Conservation (phyloP, 2,329 filamentous ascomycete species). For the Diaporthe eres region DNA sequence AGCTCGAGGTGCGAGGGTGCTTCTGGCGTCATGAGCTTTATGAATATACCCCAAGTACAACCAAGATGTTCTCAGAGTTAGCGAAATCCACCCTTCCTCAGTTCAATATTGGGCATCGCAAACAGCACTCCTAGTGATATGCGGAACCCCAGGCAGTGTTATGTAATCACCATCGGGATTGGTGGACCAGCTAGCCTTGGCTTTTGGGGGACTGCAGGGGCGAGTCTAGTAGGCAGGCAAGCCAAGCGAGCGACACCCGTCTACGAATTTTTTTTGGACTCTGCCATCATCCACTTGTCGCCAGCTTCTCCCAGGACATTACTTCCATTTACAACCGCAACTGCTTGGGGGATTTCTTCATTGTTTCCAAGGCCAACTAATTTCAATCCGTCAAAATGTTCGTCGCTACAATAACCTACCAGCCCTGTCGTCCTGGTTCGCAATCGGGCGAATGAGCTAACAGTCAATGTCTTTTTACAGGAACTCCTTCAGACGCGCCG, state of each 20-base stretch:
- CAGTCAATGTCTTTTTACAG: slow-evolving; percentile 42
- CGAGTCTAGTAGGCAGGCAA: neutral
- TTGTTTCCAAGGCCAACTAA: neutral
- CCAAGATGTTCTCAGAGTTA: slow-evolving; percentile 16
- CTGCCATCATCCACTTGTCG: neutral
- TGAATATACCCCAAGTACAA: slow-evolving; percentile 40
- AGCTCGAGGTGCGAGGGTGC: slow-evolving; percentile 16
- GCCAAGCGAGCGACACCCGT: slow-evolving; percentile 5
- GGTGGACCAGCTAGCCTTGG: neutral
- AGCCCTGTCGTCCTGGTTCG: neutral
- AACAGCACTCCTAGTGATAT: neutral
- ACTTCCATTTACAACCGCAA: neutral
- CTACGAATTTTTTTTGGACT: slow-evolving; percentile 17
- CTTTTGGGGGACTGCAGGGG: neutral
- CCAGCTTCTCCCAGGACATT: neutral
- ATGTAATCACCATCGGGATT: slow-evolving; percentile 7
- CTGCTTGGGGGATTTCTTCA: neutral
- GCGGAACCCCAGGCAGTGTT: neutral
- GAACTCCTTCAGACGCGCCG: slow-evolving; percentile 52
- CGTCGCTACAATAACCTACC: neutral
- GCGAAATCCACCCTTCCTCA: neutral
- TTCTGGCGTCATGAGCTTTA: slow-evolving; percentile 38
- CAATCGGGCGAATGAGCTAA: slow-evolving; percentile 24
- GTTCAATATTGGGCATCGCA: neutral
- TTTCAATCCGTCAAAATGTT: slow-evolving; percentile 35